Evolutionary conservation across 176 grass and related monocot genomes (phyloP), one percentile per base, ranked within the genome.

Genomic region (Rhipidocladum racemiflorum): DNA sequence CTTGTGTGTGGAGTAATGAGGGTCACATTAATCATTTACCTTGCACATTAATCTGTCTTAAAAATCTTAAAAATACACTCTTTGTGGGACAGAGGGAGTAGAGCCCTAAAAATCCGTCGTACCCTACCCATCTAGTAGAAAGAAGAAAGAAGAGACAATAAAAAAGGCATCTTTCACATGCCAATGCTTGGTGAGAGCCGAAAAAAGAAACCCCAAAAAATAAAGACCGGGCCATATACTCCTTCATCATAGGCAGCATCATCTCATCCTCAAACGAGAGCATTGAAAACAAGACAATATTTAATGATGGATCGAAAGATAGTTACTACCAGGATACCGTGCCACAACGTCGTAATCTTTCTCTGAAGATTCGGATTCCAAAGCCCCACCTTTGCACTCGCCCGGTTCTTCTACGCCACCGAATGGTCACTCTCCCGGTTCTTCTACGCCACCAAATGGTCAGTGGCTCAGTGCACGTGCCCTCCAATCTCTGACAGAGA

Each of bases 361-460:
- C 8, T 14, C 8, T 46, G 53, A 49, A 9, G 53, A 61, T 78
- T 70, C 50, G 6, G 53, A 61, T 78, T 70, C 50, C 70, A 27
- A 54, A 16, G 25, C 49, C 61, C n/a, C n/a, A n/a, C n/a, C n/a
- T n/a, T n/a, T n/a, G n/a, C n/a, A n/a, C n/a, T n/a, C n/a, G n/a
- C n/a, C n/a, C 35, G 5, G 35, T 36, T 36, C 35, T 36, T 36
- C 35, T 36, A n/a, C n/a, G n/a, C n/a, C n/a, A n/a, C n/a, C n/a
- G n/a, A n/a, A n/a, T n/a, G 0, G 34, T n/a, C n/a, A n/a, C n/a
- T n/a, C 51, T 36, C 53, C 29, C 29, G 23, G 66, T 63, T 48
- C 54, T 61, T 85, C 65, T 77, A 38, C 65, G 27, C 49, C 64
- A 17, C 9, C 29, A 71, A 62, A 61, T 60, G 72, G 64, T 50